A percentile compares a stretch with the other conserved stretches of the same genome.
Conservation (phyloP, 495 filamentous ascomycete species). For the Apiosordaria backusii region DNA sequence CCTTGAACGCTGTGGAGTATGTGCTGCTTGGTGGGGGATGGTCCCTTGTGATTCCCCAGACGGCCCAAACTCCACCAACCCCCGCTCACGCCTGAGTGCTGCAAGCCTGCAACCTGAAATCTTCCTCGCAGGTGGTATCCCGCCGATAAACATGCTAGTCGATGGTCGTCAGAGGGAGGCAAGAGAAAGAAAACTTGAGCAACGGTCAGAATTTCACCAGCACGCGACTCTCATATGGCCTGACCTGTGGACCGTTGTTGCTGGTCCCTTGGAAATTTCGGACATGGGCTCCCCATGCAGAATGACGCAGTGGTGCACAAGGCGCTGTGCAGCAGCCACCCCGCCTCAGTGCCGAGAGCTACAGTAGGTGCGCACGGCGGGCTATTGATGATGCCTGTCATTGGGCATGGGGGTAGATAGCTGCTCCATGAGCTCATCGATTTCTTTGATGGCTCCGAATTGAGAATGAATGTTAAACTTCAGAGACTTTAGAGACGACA, state of each 20-base stretch:
- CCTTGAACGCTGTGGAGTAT: background rate
- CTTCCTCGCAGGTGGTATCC: background rate
- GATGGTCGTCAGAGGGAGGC: background rate
- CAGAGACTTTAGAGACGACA: background rate
- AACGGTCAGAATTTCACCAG: background rate
- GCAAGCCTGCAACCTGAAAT: slow-evolving; percentile 1
- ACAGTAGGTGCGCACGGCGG: no score
- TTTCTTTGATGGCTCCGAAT: background rate
- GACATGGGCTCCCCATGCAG: background rate
- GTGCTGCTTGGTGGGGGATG: background rate
- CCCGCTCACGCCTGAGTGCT: background rate
- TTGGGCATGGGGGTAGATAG: background rate
- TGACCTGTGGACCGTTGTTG: background rate
- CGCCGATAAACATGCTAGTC: background rate
- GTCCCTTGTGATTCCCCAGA: background rate
- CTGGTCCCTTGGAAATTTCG: background rate
- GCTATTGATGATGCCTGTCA: background rate
- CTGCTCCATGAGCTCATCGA: background rate
- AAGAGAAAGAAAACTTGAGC: background rate
- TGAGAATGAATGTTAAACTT: background rate
- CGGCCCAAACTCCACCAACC: background rate
- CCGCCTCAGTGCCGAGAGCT: slow-evolving; percentile 2
- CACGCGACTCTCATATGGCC: slow-evolving; percentile 5
- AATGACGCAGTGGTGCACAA: slow-evolving; percentile 5
- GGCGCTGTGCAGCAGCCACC: background rate